A percentile compares a stretch with the other conserved stretches of the same genome.
Evolutionary conservation across 768 basidiomycete genomes (phyloP).

Genomic region (Suillus placidus): DNA sequence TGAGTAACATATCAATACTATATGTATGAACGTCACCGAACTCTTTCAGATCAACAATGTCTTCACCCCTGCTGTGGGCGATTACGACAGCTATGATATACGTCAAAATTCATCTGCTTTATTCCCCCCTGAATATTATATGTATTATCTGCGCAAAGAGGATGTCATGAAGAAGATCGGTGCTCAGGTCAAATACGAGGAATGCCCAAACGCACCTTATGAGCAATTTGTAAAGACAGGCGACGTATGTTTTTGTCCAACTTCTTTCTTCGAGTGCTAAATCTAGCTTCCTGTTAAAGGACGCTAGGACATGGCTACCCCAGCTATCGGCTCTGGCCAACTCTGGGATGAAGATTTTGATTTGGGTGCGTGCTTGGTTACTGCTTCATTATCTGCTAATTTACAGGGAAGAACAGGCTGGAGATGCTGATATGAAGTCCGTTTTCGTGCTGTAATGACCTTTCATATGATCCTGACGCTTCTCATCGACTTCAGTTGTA

Average conservation of each 20-base stretch:
- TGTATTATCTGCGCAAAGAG: constrained; percentile 45
- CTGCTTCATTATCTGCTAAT: neutral
- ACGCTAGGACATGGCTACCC: constrained; percentile 41
- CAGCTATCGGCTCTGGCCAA: constrained; percentile 40
- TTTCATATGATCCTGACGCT: constrained; percentile 8
- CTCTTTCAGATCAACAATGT: constrained; percentile 45
- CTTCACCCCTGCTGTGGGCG: constrained; percentile 51
- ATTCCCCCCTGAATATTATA: constrained; percentile 62
- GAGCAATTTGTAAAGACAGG: constrained; percentile 52
- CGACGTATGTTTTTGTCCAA: constrained; percentile 44
- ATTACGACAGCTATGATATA: constrained; percentile 58
- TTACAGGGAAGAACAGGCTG: constrained; percentile 20
- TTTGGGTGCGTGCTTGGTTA: constrained; percentile 37
- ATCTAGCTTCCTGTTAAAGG: constrained; percentile 18
- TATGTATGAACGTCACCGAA: neutral
- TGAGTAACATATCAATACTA: constrained; percentile 34
- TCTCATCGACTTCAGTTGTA: constrained; percentile 17
- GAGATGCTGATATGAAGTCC: constrained; percentile 32
- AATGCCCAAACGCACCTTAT: constrained; percentile 51
- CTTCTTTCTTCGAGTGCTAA: constrained; percentile 11
- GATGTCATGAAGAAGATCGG: constrained; percentile 50
- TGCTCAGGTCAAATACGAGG: constrained; percentile 48
- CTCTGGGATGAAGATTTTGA: constrained; percentile 39
- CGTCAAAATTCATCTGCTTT: constrained; percentile 53
- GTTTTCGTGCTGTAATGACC: neutral